A percentile compares a stretch with the other conserved stretches of the same genome.
Evolutionary conservation across 1,284 basidiomycete species (phyloP).

Genomic region (Kwoniella shivajii): DNA sequence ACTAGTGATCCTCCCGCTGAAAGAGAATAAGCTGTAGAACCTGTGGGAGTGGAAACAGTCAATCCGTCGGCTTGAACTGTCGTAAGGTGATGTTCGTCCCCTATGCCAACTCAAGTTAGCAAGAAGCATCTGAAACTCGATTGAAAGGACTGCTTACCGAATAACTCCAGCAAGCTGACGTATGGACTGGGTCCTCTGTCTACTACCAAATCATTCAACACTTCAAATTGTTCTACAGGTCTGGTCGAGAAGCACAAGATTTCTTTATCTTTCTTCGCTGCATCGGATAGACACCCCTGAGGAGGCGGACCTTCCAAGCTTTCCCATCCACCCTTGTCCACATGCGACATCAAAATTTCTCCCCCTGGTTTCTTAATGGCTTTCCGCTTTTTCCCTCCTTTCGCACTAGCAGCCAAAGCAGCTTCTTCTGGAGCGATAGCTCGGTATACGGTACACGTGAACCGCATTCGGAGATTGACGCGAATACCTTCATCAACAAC

Average conservation of each 20-base stretch:
- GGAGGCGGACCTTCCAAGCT: constrained; percentile 71
- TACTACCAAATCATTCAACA: constrained; percentile 96
- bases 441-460: constrained; percentile 97
- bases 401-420: constrained; percentile 30
- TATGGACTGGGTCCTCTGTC: constrained; percentile 98
- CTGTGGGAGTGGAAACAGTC: constrained; percentile 94
- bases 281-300: constrained; percentile 8
- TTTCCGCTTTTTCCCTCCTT: constrained; percentile 63
- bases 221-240: constrained; percentile 95
- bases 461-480: constrained; percentile 97
- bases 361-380: constrained; percentile 89
- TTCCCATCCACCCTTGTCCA: constrained; percentile 89
- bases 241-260: constrained; percentile 97
- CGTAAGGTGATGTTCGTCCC: constrained; percentile 98
- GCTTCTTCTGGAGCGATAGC: constrained; percentile 70
- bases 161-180: constrained; percentile 92
- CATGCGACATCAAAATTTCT: constrained; percentile 89
- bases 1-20: constrained; percentile 97
- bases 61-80: constrained; percentile 98
- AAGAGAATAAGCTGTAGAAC: constrained; percentile 97
- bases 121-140: not conserved
- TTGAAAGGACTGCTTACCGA: constrained; percentile 65
- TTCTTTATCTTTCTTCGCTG: constrained; percentile 76
- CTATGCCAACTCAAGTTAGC: constrained; percentile 54
- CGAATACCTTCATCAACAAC: constrained; percentile 92